Percentiles rank a stretch among this genome's conserved stretches.
These are phyloP conservation scores for Cynara cardunculus DNA, from an alignment of 129 eudicot genomes.

Conservation along the genomic window DNA sequence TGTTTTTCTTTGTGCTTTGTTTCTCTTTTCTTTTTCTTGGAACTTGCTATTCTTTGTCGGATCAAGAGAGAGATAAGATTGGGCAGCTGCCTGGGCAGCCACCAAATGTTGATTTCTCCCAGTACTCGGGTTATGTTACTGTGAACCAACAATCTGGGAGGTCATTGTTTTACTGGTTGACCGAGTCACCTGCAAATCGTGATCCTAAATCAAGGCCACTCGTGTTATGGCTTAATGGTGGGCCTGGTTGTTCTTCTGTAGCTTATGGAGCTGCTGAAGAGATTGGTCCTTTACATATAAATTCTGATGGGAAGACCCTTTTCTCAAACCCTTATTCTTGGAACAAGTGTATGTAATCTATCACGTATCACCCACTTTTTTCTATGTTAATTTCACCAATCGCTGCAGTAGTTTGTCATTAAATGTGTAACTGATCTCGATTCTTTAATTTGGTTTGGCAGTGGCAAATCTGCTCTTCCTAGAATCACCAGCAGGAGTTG, in stretches of 20 bases:
- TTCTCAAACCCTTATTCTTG: slow-evolving; percentile 78
- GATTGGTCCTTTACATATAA: slow-evolving; percentile 85
- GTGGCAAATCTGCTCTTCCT: slow-evolving; percentile 98
- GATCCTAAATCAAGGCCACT: slow-evolving; percentile 74
- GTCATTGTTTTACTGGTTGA: slow-evolving; percentile 91
- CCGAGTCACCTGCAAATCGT: slow-evolving; percentile 68
- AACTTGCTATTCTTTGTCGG: slow-evolving; percentile 41
- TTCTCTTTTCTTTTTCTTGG: slow-evolving; percentile 33
- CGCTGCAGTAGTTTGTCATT: background rate
- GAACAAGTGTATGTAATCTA: slow-evolving; percentile 73
- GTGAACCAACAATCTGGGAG: slow-evolving; percentile 77
- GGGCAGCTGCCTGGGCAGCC: slow-evolving; percentile 89
- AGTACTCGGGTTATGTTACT: slow-evolving; percentile 93
- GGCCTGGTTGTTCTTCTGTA: slow-evolving; percentile 99
- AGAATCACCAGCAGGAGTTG: slow-evolving; percentile 99
- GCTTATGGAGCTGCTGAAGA: slow-evolving; percentile 99
- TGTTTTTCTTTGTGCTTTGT: slow-evolving; percentile 26
- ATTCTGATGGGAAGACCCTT: slow-evolving; percentile 78
- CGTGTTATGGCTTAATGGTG: slow-evolving; percentile 98
- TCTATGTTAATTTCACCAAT: background rate
- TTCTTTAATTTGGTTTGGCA: slow-evolving; percentile 36
- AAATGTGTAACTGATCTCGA: slow-evolving; percentile 17
- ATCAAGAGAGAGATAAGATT: slow-evolving; percentile 78
- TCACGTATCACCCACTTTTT: background rate
- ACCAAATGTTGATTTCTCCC: slow-evolving; percentile 60